Conservation (phyloP, 2,329 filamentous ascomycete genomes). For the Alternaria sp. region DNA sequence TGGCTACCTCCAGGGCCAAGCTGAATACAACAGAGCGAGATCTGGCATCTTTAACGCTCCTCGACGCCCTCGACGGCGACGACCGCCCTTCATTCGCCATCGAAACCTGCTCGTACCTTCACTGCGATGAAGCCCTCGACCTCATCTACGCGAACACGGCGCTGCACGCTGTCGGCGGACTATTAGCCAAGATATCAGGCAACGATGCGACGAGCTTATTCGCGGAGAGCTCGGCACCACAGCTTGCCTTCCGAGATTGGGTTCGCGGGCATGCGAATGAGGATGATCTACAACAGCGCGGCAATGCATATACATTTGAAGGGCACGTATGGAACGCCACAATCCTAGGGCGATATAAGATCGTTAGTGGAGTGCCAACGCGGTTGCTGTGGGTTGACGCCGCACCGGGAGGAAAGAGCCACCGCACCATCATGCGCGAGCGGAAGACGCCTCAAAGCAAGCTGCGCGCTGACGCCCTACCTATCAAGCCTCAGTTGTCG, state of each 20-base stretch:
- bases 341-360: conserved; percentile 31
- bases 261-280: conserved; percentile 25
- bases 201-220: conserved; percentile 26
- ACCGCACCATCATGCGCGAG: conserved; percentile 13
- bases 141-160: conserved; percentile 41
- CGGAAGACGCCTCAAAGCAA: conserved; percentile 55
- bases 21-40: conserved; percentile 15
- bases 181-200: conserved; percentile 34
- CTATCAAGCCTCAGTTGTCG: conserved; percentile 39
- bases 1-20: conserved; percentile 13
- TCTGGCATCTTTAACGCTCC: conserved; percentile 26
- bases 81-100: conserved; percentile 39
- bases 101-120: conserved; percentile 14
- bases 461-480: conserved; percentile 52
- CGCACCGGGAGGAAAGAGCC: conserved; percentile 7
- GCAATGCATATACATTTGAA: conserved; percentile 36
- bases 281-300: conserved; percentile 19
- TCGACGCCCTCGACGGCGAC: conserved; percentile 37
- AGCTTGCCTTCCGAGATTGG: conserved; percentile 43
- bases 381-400: conserved; percentile 23
- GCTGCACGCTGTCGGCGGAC: conserved; percentile 22
- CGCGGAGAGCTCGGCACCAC: conserved; percentile 22
- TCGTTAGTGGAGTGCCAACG: conserved; percentile 43
- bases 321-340: conserved; percentile 42
- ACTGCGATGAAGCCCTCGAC: conserved; percentile 24